Base-by-base conservation (phyloP, 306 rosid species). In the Vigna unguiculata region DNA sequence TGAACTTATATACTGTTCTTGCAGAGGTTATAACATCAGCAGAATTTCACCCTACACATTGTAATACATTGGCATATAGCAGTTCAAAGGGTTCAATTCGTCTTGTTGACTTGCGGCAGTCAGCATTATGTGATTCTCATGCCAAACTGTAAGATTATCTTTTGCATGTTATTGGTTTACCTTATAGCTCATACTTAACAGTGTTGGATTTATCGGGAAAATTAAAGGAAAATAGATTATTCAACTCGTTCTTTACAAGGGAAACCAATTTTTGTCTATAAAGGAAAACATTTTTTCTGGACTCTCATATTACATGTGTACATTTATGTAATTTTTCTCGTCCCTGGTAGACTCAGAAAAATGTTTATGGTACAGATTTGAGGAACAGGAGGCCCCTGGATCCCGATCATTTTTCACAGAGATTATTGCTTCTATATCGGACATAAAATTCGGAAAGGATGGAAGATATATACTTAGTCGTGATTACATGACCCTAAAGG, bases 21-120 rank as follows among this genome's bases (percentile, higher is more conserved):
- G 81, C 93, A 95, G 99, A 95, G 97, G 99, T 95, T 83, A 95
- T 95, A 84, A 95, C 99, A 38, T 91, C 98, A 49, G 99, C 99
- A n/a, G 98, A 95, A 79, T 95, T 95, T 89, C 99, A 95, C 72
- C 99, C 99, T 51, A 92, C 87, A 41, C 98, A 95, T 81, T 95
- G 99, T 72, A 92, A 92, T 78, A 95, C 78, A 38, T 82, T 95
- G 86, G 99, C 98, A 55, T 95, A 95, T 81, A 95, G 99, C 88
- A 95, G 99, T 76, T 95, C 99, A 66, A 95, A 92, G 86, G 99
- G 99, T 73, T 95, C 99, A 71, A 89, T 95, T 80, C 93, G 98
- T 62, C 97, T 95, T 58, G 86, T 95, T 80, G 99, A 95, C 82
- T 86, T 95, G 87, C 97, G 99, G 75, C 99, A 95, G 83, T 95